Conservation (phyloP, 306 rosid genomes). For the Sphenostylis stenocarpa region DNA sequence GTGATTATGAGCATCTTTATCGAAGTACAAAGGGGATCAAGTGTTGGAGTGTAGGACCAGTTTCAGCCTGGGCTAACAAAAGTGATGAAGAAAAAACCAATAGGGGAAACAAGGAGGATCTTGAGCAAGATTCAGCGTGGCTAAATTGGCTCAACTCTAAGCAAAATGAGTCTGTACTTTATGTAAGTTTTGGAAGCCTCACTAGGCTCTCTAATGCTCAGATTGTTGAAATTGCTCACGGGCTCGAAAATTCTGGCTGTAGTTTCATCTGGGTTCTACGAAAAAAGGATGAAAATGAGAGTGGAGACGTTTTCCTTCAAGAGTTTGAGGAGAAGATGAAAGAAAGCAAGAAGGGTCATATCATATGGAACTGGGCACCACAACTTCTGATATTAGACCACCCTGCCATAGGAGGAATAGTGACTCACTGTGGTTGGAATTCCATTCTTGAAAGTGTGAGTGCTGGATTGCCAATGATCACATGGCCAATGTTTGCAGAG, state of each 20-base stretch:
- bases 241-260: slow-evolving; percentile 28
- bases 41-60: slow-evolving; percentile 40
- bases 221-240: slow-evolving; percentile 30
- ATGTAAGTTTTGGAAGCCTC: slow-evolving; percentile 36
- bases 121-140: slow-evolving; percentile 3
- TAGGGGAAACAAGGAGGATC: background rate
- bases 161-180: slow-evolving; percentile 21
- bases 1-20: slow-evolving; percentile 28
- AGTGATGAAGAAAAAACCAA: background rate
- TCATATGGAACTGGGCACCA: slow-evolving; percentile 41
- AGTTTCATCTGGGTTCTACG: slow-evolving; percentile 27
- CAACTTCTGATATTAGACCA: slow-evolving; percentile 32
- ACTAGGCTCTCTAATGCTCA: slow-evolving; percentile 8
- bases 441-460: slow-evolving; percentile 15
- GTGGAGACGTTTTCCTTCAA: background rate
- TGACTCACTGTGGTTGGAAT: slow-evolving; percentile 43
- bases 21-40: slow-evolving; percentile 21
- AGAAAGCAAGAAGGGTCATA: slow-evolving; percentile 18
- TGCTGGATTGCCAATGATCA: slow-evolving; percentile 36
- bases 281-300: background rate
- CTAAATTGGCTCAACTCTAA: slow-evolving; percentile 34
- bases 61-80: slow-evolving; percentile 23
- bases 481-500: slow-evolving; percentile 35
- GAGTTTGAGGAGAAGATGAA: slow-evolving; percentile 27
- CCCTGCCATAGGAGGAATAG: slow-evolving; percentile 23